Evolutionary conservation across 2,329 filamentous ascomycete species (phyloP), one percentile per base, ranked within the genome.

Genomic region (Fusarium anthophilum): DNA sequence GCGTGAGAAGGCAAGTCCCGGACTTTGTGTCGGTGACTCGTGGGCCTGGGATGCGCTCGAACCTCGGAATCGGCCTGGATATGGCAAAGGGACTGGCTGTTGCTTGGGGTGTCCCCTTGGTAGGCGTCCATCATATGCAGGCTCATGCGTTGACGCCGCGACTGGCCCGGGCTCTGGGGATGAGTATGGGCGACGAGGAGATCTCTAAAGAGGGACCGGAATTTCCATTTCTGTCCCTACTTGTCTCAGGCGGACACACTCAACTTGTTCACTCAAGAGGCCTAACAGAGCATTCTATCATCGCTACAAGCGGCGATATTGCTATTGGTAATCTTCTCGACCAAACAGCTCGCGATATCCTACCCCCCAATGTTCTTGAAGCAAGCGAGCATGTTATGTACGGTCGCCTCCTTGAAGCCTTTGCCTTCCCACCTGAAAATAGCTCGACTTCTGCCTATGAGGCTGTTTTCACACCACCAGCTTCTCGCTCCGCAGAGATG

Each of bases 121-220:
- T 98, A 3, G 96, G 91, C 2, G 93, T 98, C 2, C 93, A 99
- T 81, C 96, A 99, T 82, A 98, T 99, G 96, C 95, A 98, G 81
- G 96, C 95, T 17, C 96, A 99, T 82, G 93, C 96, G 24, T 84
- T 99, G 71, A 98, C 96, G 24, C 93, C 96, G 22, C 88, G 94
- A 15, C 88, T 99, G 47, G 91, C 92, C 8, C 84, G 86, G 38
- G 93, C 93, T 10, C 82, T 96, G 68, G 80, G 85, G 58, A 74
- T 74, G 74, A 65, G 70, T 26, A 75, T 73, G 70, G 69, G 66
- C 20, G 70, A 78, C 47, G 22, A 32, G 39, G 20, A 24, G 43
- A 20, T 39, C 20, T 35, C 37, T 6, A 38, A 41, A n/a, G 44
- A 18, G 66, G 54, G 79, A 17, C 93, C 92, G 0, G 78, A 83